phyloP scores from a whole-genome alignment of 805 yeast species.

The Zygosaccharomyces bailii region DNA sequence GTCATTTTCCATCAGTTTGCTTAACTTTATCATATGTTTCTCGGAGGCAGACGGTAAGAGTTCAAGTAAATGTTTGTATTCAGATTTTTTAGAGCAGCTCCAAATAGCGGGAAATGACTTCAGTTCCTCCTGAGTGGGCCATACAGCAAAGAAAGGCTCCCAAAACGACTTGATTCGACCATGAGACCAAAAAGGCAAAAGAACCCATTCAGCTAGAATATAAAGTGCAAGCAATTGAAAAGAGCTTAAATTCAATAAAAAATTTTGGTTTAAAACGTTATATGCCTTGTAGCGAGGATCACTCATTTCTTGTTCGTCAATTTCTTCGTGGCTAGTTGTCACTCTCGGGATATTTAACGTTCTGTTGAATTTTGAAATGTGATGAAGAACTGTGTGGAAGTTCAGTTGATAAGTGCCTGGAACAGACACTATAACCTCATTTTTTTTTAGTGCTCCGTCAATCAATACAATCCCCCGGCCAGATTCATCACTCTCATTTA shows the following conservation, averaged over 20 bases:
- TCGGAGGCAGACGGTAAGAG: constrained; percentile 45
- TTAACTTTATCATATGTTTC: constrained; percentile 42
- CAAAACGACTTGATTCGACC: constrained; percentile 46
- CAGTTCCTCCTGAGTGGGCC: constrained; percentile 59
- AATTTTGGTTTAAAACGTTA: constrained; percentile 30
- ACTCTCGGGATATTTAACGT: constrained; percentile 18
- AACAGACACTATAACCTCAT: constrained; percentile 51
- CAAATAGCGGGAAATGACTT: constrained; percentile 60
- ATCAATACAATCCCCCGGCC: constrained; percentile 65
- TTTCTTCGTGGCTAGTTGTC: constrained; percentile 5
- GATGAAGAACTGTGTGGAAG: constrained; percentile 48
- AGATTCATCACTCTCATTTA: constrained; percentile 42
- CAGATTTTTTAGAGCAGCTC: constrained; percentile 38
- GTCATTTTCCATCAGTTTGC: constrained; percentile 45
- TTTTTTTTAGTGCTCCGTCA: constrained; percentile 33
- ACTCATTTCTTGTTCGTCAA: neutral
- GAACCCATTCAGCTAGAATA: constrained; percentile 30
- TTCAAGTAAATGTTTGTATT: constrained; percentile 31
- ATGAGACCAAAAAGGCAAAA: constrained; percentile 28
- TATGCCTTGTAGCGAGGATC: constrained; percentile 36
- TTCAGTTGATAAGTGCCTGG: constrained; percentile 60
- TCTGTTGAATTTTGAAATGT: constrained; percentile 39
- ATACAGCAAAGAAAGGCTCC: constrained; percentile 62
- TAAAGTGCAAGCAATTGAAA: constrained; percentile 58
- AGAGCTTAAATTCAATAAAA: constrained; percentile 47